Conservation (phyloP, 2,329 filamentous ascomycete species). For the Neofusicoccum kwambonambiense region DNA sequence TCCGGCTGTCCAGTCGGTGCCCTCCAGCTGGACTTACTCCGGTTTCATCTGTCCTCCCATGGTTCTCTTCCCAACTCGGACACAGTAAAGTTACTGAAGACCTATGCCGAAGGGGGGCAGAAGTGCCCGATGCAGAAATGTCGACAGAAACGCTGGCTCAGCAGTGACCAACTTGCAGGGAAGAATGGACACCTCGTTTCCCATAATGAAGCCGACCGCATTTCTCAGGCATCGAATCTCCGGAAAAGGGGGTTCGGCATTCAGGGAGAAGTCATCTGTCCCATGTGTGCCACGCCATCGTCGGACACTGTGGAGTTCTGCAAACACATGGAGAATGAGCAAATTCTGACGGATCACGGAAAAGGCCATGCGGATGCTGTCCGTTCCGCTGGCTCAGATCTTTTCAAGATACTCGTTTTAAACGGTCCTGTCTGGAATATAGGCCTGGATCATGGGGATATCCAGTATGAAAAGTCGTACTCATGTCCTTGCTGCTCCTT, state of each 20-base stretch:
- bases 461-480: too few relatives aligned
- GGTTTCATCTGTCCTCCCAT: not conserved
- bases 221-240: not conserved
- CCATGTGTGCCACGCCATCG: not conserved
- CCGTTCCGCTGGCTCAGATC: too few relatives aligned
- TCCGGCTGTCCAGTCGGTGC: not conserved
- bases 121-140: not conserved
- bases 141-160: not conserved
- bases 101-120: not conserved
- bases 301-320: not conserved
- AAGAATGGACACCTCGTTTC: not conserved
- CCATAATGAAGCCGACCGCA: not conserved
- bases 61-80: not conserved
- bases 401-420: too few relatives aligned
- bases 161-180: not conserved
- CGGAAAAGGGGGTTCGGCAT: not conserved
- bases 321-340: not conserved
- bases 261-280: not conserved
- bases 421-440: too few relatives aligned
- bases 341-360: not conserved
- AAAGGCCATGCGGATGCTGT: not conserved
- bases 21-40: not conserved
- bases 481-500: too few relatives aligned
- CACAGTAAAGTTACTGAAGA: not conserved
- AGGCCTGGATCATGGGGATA: too few relatives aligned